Conservation (phyloP, 1,284 basidiomycete genomes). For the Trichosporon coremiiforme region DNA sequence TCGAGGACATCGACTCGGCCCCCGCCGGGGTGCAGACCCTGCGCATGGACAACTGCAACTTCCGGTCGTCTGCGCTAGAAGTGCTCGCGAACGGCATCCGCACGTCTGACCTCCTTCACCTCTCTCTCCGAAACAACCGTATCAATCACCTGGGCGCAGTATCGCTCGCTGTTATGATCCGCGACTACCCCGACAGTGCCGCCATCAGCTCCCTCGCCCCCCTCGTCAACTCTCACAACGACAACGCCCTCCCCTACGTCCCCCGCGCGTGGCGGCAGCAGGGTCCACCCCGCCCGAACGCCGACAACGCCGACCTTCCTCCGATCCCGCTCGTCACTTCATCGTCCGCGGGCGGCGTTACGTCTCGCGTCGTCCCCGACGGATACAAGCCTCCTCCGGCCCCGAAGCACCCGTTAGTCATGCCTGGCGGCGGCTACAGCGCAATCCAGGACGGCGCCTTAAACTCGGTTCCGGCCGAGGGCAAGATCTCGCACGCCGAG, state of each 20-base stretch:
- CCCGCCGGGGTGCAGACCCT: conserved; percentile 65
- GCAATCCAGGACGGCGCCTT: conserved; percentile 40
- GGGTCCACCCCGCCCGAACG: neutral
- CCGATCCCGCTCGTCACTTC: conserved; percentile 66
- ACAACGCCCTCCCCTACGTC: conserved; percentile 75
- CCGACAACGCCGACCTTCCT: conserved; percentile 38
- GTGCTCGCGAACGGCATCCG: conserved; percentile 76
- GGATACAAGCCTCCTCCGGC: conserved; percentile 47
- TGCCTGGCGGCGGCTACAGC: conserved; percentile 42
- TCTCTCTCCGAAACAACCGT: conserved; percentile 81
- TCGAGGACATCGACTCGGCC: conserved; percentile 28
- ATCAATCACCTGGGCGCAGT: conserved; percentile 81
- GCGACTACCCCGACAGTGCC: conserved; percentile 81
- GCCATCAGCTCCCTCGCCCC: conserved; percentile 53
- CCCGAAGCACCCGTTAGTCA: conserved; percentile 45
- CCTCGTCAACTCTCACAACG: conserved; percentile 37
- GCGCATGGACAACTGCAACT: conserved; percentile 76
- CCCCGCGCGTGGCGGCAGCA: conserved; percentile 58
- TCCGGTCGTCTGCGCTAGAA: conserved; percentile 73
- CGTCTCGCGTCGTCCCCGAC: conserved; percentile 64
- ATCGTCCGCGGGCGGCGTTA: conserved; percentile 75
- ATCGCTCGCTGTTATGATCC: conserved; percentile 89
- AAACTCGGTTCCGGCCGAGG: conserved; percentile 37
- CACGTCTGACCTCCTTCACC: conserved; percentile 76
- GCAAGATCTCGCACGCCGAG: conserved; percentile 37